Conservation (phyloP, 345 rosid genomes). For the Hevea brasiliensis region DNA sequence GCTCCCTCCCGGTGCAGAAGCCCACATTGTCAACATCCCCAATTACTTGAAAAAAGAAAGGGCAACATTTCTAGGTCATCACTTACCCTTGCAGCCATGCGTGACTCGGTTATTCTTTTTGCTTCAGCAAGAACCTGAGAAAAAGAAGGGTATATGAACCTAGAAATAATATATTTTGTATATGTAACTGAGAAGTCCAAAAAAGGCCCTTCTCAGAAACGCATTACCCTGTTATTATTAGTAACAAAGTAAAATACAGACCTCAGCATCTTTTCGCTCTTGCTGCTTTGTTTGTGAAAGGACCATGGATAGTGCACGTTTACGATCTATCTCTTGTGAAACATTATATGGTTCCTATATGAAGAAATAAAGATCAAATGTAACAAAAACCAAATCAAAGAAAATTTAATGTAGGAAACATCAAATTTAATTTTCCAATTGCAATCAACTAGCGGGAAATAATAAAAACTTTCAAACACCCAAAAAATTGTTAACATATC, state of each 20-base stretch:
- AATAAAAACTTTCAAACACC: not conserved
- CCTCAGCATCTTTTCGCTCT: slow-evolving; percentile 92
- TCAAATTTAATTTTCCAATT: not conserved
- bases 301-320: slow-evolving; percentile 87
- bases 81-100: slow-evolving; percentile 70
- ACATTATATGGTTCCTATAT: slow-evolving; percentile 75
- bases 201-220: slow-evolving; percentile 11
- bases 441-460: not conserved
- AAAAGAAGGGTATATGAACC: slow-evolving; percentile 17
- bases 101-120: slow-evolving; percentile 75
- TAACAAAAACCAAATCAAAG: slow-evolving; percentile 3
- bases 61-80: slow-evolving; percentile 5
- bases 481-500: slow-evolving; percentile 6
- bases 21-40: not conserved
- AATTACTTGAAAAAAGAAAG: slow-evolving; percentile 1
- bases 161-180: not conserved
- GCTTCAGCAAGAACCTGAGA: slow-evolving; percentile 89
- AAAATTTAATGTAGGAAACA: not conserved
- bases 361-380: slow-evolving; percentile 14
- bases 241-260: slow-evolving; percentile 20
- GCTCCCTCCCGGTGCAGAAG: not conserved
- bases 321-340: slow-evolving; percentile 82
- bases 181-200: slow-evolving; percentile 5
- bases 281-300: slow-evolving; percentile 96
- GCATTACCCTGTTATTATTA: not conserved